These are phyloP conservation scores for Cytospora piceicola DNA, from an alignment of 2,329 filamentous ascomycete species.

Conservation along the genomic window DNA sequence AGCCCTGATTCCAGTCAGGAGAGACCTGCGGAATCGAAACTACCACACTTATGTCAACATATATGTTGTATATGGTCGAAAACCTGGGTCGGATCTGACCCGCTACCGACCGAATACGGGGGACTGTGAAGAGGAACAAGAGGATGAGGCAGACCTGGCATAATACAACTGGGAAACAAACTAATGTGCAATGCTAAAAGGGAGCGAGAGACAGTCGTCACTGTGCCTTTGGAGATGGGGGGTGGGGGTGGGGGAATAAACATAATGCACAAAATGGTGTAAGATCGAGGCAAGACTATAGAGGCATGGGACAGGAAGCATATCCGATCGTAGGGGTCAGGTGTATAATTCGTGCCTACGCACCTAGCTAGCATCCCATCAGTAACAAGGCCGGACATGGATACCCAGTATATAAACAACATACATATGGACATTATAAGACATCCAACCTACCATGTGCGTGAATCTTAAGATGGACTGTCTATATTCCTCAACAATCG, in stretches of 20 bases:
- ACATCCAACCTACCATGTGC: background rate
- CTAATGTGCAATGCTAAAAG: background rate
- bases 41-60: slow-evolving; percentile 55
- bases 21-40: slow-evolving; percentile 49
- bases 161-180: background rate
- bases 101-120: slow-evolving; percentile 7
- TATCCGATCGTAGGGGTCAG: too few species aligned
- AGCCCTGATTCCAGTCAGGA: slow-evolving; percentile 53
- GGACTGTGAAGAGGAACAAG: slow-evolving; percentile 1
- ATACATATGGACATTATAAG: too few species aligned
- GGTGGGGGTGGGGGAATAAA: background rate
- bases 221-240: background rate
- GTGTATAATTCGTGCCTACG: too few species aligned
- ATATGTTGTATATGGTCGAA: slow-evolving; percentile 56
- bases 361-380: too few species aligned
- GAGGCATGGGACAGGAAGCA: background rate
- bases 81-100: slow-evolving; percentile 41
- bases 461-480: background rate
- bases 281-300: background rate
- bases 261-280: background rate
- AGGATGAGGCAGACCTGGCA: background rate
- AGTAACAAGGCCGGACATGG: too few species aligned
- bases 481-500: too few species aligned
- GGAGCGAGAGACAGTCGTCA: background rate
- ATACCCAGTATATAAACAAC: too few species aligned